Evolutionary conservation across 176 grass and related monocot genomes (phyloP).

Genomic region (Melocanna baccifera): DNA sequence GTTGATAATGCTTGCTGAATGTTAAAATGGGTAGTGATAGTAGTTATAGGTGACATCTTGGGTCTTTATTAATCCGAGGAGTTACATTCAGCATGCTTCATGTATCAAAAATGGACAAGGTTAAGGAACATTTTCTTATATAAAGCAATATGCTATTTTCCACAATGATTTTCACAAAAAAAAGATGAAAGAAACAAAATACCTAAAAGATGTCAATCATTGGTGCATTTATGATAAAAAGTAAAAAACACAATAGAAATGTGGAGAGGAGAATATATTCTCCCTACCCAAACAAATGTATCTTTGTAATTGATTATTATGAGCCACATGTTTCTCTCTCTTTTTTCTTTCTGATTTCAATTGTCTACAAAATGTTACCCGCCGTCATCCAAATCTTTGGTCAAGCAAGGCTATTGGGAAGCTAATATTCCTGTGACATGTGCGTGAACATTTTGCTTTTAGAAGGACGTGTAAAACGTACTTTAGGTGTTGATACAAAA

Average conservation of each 20-base stretch:
- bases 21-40: too few relatives aligned
- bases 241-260: neutral
- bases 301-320: neutral
- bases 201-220: slow-evolving; percentile 11
- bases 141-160: neutral
- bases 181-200: neutral
- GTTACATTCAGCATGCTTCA: neutral
- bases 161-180: neutral
- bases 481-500: neutral
- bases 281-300: neutral
- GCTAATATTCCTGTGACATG: slow-evolving; percentile 12
- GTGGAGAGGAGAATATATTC: slow-evolving; percentile 22
- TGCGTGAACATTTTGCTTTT: neutral
- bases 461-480: neutral
- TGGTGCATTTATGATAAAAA: neutral
- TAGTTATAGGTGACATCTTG: too few relatives aligned
- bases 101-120: neutral
- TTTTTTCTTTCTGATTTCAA: neutral
- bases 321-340: neutral
- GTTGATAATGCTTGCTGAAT: too few relatives aligned
- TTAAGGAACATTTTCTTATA: neutral
- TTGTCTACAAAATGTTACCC: neutral
- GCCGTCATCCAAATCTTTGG: neutral
- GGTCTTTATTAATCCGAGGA: too few relatives aligned
- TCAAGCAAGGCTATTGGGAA: neutral